A percentile compares a stretch with the other conserved stretches of the same genome.
Evolutionary conservation across 1,284 basidiomycete genomes (phyloP).

Genomic region (Austroboletus novae-zelandiae): DNA sequence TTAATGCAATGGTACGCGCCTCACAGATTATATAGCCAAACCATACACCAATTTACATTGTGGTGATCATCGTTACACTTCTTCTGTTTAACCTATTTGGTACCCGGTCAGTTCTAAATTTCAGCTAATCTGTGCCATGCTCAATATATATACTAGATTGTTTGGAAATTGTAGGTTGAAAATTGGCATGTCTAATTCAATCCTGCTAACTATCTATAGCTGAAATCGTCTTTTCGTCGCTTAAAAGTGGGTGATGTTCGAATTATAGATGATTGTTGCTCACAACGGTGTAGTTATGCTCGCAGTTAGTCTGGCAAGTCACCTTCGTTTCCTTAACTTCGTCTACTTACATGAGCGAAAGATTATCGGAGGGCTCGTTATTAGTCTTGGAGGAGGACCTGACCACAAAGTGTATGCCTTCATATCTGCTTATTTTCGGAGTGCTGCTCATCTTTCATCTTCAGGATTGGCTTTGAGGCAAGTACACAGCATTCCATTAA

Average conservation of each 20-base stretch:
- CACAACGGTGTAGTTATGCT: conserved; percentile 10
- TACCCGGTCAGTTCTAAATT: conserved; percentile 42
- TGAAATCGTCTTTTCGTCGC: conserved; percentile 20
- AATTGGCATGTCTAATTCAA: neutral
- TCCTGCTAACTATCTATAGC: conserved; percentile 23
- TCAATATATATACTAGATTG: conserved; percentile 34
- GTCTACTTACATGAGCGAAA: conserved; percentile 54
- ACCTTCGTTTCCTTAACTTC: conserved; percentile 48
- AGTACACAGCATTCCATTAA: neutral
- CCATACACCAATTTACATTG: conserved; percentile 63
- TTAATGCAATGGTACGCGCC: neutral
- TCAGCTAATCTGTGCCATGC: neutral
- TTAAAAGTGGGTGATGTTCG: conserved; percentile 20
- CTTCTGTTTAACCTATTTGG: conserved; percentile 76
- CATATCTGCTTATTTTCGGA: conserved; percentile 38
- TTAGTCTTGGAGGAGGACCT: conserved; percentile 57
- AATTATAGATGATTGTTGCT: neutral
- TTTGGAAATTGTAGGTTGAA: conserved; percentile 61
- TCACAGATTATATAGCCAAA: conserved; percentile 33
- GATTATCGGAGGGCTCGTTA: conserved; percentile 56
- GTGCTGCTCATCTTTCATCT: conserved; percentile 50
- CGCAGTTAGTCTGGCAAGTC: conserved; percentile 33
- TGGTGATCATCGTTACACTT: conserved; percentile 57
- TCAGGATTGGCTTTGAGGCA: conserved; percentile 36
- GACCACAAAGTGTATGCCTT: conserved; percentile 38